phyloP scores from a whole-genome alignment of 371 early-diverging fungal species.

The Mucor indicus region DNA sequence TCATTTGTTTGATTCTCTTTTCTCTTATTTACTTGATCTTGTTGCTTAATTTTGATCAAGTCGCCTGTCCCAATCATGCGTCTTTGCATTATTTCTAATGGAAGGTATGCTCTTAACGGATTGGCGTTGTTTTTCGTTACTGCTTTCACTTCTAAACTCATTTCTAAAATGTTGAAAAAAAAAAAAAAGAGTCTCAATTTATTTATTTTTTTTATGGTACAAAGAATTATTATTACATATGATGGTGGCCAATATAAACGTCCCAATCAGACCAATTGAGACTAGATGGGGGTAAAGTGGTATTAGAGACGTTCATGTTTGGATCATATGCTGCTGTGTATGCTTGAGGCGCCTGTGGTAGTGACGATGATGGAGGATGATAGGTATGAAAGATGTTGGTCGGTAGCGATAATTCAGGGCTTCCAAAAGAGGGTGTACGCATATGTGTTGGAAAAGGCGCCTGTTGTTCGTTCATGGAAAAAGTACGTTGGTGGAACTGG shows the following conservation, averaged over 20 bases:
- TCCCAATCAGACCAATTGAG: constrained; percentile 24
- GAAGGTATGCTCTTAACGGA: constrained; percentile 32
- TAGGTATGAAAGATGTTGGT: not conserved
- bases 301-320: constrained; percentile 4
- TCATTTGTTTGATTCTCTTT: constrained; percentile 2
- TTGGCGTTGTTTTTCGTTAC: not conserved
- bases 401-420: not conserved
- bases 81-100: constrained; percentile 50
- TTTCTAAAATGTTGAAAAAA: no score
- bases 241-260: constrained; percentile 15
- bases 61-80: constrained; percentile 50
- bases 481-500: no score
- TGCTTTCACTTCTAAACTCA: constrained; percentile 18
- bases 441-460: no score
- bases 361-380: constrained; percentile 8
- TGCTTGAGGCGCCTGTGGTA: not conserved
- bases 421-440: no score
- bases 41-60: constrained; percentile 35
- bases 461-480: no score
- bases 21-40: constrained; percentile 8
- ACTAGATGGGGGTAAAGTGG: constrained; percentile 11
- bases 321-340: constrained; percentile 10
- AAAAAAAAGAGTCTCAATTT: no score
- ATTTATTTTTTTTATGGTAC: no score
- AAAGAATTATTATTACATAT: no score